Evolutionary conservation across 208 protist species (phyloP).

Genomic region (Zelonia costaricensis): DNA sequence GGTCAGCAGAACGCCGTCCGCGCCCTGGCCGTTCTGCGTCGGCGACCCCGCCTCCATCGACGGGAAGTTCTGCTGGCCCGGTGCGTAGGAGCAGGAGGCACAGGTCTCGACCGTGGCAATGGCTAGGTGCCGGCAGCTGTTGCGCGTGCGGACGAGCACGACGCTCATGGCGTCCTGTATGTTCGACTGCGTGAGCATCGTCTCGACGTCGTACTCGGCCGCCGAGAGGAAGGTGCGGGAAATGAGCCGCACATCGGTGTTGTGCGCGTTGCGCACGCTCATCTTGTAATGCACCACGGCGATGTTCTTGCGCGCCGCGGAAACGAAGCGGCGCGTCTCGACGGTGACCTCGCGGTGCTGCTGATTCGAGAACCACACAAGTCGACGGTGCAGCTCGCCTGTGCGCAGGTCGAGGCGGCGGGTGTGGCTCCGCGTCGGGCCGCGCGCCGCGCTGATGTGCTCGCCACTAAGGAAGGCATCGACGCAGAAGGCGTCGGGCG

Average conservation of each 20-base stretch:
- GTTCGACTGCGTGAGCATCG: constrained; percentile 48
- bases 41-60: constrained; percentile 4
- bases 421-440: constrained; percentile 52
- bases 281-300: constrained; percentile 69
- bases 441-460: constrained; percentile 68
- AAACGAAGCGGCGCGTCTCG: constrained; percentile 76
- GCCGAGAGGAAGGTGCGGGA: constrained; percentile 57
- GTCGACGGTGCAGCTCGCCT: constrained; percentile 65
- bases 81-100: constrained; percentile 30
- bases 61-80: constrained; percentile 9
- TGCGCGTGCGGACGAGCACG: constrained; percentile 74
- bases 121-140: constrained; percentile 82
- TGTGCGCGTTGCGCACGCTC: constrained; percentile 76
- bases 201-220: constrained; percentile 64
- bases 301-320: constrained; percentile 62
- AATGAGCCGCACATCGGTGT: constrained; percentile 86
- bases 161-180: constrained; percentile 73
- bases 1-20: constrained; percentile 13
- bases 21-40: constrained; percentile 1
- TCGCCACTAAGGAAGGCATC: constrained; percentile 84
- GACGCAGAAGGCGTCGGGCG: constrained; percentile 84
- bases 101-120: constrained; percentile 71
- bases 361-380: constrained; percentile 76
- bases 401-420: constrained; percentile 74
- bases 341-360: constrained; percentile 75